Evolutionary conservation across 2,329 filamentous ascomycete genomes (phyloP), one percentile per base, ranked within the genome.

Genomic region (Penicillium sp.): DNA sequence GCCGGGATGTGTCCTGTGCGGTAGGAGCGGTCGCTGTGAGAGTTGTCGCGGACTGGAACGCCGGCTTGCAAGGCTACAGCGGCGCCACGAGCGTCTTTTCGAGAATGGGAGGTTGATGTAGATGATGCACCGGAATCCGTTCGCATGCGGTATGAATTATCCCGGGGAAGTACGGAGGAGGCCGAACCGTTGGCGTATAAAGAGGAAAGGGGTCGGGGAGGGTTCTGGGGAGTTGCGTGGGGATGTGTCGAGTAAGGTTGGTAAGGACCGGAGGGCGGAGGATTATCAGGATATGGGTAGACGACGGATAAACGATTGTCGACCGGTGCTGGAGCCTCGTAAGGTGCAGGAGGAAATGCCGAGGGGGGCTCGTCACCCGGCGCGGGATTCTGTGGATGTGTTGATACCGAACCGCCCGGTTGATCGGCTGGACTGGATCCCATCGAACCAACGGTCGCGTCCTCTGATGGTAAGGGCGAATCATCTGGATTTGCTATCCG

Each of bases 401-500:
- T 66, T 61, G 67, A 67, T 62, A 64, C 57, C 59, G 63, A 58
- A 58, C 57, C 62, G 54, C 39, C 63, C 62, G 66, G 57, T 35
- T 50, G 53, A 50, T 64, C 64, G 58, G 58, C 61, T 44, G 63
- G 60, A 42, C 57, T 63, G 53, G 62, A 54, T 57, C 62, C 61
- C 50, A 58, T 58, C 61, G 62, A 63, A 45, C 67, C 69, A 62
- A 61, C 59, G 63, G 65, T 62, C 57, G 72, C 63, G 59, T 73
- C 72, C 55, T 77, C 72, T 27, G 73, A 69, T 46, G 72, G 69
- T 54, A 75, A 64, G 60, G 80, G 80, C 60, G 85, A 83, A 78
- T 95, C 87, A 79, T 97, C 93, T 54, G 93, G 93, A 76, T 98
- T 99, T 69, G 95, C 93, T 76, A 99, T 98, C 75, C 93, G 91